A percentile compares a stretch with the other conserved stretches of the same genome.
Conservation (phyloP, 768 basidiomycete species). For the Phlegmacium glaucopus region DNA sequence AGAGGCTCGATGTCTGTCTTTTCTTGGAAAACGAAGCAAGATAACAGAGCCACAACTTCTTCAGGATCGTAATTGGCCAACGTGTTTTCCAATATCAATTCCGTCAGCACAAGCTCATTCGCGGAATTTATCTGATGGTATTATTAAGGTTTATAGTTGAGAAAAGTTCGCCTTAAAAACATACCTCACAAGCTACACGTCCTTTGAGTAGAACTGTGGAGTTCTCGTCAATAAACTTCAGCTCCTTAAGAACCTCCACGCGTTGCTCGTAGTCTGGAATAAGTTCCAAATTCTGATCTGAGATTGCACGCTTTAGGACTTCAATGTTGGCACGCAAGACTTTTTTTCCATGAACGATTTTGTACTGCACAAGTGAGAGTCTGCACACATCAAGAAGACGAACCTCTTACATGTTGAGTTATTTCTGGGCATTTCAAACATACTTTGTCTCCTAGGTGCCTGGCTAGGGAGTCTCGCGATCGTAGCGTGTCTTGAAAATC, state of each 20-base stretch:
- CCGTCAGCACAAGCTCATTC: conserved; percentile 94
- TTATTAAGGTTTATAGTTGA: conserved; percentile 1
- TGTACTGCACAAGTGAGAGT: conserved; percentile 52
- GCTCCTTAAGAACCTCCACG: conserved; percentile 83
- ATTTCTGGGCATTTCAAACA: conserved; percentile 70
- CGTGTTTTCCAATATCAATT: conserved; percentile 94
- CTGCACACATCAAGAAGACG: not conserved
- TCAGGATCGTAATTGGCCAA: conserved; percentile 88
- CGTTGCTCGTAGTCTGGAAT: conserved; percentile 97
- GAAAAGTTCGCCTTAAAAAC: conserved; percentile 8
- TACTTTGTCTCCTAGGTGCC: conserved; percentile 36
- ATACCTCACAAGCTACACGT: conserved; percentile 95
- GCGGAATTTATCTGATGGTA: conserved; percentile 87
- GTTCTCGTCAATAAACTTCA: conserved; percentile 94
- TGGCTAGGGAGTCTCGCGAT: conserved; percentile 46
- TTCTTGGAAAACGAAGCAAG: conserved; percentile 97
- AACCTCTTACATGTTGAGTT: conserved; percentile 62
- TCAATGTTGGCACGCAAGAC: conserved; percentile 72
- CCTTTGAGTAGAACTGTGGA: conserved; percentile 95
- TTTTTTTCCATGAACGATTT: conserved; percentile 70
- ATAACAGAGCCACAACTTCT: conserved; percentile 94
- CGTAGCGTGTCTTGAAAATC: conserved; percentile 88
- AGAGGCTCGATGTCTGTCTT: conserved; percentile 89
- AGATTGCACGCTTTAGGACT: conserved; percentile 77
- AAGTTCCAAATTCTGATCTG: conserved; percentile 95